Evolutionary conservation across 257 asterid genomes (phyloP), one percentile per base, ranked within the genome.

Genomic region (Nicotiana knightiana): DNA sequence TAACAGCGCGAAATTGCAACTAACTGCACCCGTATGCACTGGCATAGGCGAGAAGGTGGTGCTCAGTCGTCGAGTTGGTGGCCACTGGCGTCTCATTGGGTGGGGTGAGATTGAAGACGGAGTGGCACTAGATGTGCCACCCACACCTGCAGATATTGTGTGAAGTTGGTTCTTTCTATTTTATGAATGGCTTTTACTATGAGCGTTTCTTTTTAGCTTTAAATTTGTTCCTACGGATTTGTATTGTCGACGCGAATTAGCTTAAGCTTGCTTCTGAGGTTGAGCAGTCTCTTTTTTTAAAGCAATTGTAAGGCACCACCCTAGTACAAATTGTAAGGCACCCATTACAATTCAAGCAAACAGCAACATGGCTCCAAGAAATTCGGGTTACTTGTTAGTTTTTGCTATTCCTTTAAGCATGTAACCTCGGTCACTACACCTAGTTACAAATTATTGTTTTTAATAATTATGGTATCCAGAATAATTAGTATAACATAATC

Each of bases 71-170:
- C 89, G 97, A 80, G 91, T 93, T 17, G 97, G 93, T 82, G 91
- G 94, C 92, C 98, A 96, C 80, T 96, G 97, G 99, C 97, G 97
- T 77, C 92, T 96, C 65, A 96, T 96, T 37, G 98, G 98, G 11
- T 96, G 99, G 99, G 99, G 99, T 76, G 92, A 90, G 67, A 96
- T 96, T 77, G 95, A 92, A 84, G 98, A 97, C 21, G 99, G 99
- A 39, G 89, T 85, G 76, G 94, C 94, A 76, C 93, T 96, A 6
- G 96, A 94, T 3, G 91, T 96, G 28, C 99, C 98, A 67, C 93
- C 94, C 9, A 67, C 48, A 16, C 53, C 76, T 35, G 13, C 76
- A 67, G 53, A 67, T 67, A 39, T 67, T 33, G 76, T 67, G 76
- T 33, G 76, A 67, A 67, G 53, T 32, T 33, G 24, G 53, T 67